phyloP scores from a whole-genome alignment of 2,329 filamentous ascomycete species.

The Botrytis hyacinthi region DNA sequence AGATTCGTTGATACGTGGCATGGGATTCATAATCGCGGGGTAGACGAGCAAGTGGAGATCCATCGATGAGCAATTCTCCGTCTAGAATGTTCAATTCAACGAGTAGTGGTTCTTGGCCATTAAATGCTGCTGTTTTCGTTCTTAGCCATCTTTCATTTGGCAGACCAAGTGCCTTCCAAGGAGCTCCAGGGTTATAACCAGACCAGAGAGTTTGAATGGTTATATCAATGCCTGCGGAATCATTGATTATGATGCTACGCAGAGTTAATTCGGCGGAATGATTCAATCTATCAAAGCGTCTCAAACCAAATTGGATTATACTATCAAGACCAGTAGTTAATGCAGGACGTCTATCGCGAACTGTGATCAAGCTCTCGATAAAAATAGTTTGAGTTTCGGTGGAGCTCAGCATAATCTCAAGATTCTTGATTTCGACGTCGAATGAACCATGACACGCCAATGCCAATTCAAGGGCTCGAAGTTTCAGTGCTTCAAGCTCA shows the following conservation, averaged over 20 bases:
- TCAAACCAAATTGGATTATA: slow-evolving; percentile 8
- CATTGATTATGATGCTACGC: not conserved
- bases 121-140: slow-evolving; percentile 26
- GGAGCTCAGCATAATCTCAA: slow-evolving; percentile 35
- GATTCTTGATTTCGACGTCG: slow-evolving; percentile 41
- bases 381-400: slow-evolving; percentile 38
- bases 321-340: slow-evolving; percentile 37
- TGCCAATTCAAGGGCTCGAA: slow-evolving; percentile 42
- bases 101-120: slow-evolving; percentile 21
- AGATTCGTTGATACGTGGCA: slow-evolving; percentile 25
- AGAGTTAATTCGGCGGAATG: slow-evolving; percentile 29
- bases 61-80: slow-evolving; percentile 53
- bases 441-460: slow-evolving; percentile 47
- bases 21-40: slow-evolving; percentile 45
- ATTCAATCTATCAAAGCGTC: slow-evolving; percentile 20
- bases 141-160: slow-evolving; percentile 41
- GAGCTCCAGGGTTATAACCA: slow-evolving; percentile 31
- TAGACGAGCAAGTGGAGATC: slow-evolving; percentile 47
- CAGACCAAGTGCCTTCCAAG: slow-evolving; percentile 32
- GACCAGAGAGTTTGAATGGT: slow-evolving; percentile 36
- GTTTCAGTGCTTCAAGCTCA: slow-evolving; percentile 38
- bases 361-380: slow-evolving; percentile 41
- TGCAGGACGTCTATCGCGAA: slow-evolving; percentile 40
- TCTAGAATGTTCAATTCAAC: slow-evolving; percentile 52
- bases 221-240: slow-evolving; percentile 28